A percentile compares a stretch with the other conserved stretches of the same genome.
Conservation (phyloP, 2,329 filamentous ascomycete genomes). For the Talaromyces sp. region DNA sequence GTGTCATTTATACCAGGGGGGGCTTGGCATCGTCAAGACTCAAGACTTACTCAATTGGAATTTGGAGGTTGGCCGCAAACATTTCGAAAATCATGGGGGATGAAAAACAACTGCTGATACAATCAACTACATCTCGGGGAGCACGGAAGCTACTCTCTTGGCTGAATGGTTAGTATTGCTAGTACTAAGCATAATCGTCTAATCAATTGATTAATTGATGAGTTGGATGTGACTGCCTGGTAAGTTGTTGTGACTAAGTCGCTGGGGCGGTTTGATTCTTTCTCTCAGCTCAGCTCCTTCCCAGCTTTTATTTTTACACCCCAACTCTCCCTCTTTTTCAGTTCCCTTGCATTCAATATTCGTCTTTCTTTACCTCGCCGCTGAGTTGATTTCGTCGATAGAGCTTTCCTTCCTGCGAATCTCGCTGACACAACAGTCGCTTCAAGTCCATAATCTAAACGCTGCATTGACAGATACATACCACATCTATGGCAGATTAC, state of each 20-base stretch:
- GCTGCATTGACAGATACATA: neutral
- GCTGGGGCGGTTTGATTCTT: neutral
- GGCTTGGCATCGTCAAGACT: conserved; percentile 14
- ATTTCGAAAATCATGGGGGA: neutral
- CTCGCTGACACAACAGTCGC: neutral
- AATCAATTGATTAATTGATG: neutral
- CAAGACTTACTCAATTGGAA: neutral
- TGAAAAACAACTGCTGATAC: neutral
- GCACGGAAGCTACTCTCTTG: neutral
- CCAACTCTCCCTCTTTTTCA: neutral
- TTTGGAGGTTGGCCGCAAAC: neutral
- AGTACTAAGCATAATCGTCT: neutral
- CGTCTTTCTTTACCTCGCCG: neutral
- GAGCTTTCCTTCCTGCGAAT: neutral
- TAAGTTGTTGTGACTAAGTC: neutral
- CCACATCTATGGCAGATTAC: neutral
- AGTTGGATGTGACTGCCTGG: neutral
- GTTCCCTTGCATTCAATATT: neutral
- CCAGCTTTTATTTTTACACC: neutral
- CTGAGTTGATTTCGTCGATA: neutral
- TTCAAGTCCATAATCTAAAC: neutral
- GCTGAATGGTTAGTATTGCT: neutral
- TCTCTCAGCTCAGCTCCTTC: neutral
- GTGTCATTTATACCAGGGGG: neutral
- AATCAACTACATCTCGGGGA: neutral